These are phyloP conservation scores for Datura wrightii DNA, from an alignment of 257 asterid genomes.

Conservation along the genomic window DNA sequence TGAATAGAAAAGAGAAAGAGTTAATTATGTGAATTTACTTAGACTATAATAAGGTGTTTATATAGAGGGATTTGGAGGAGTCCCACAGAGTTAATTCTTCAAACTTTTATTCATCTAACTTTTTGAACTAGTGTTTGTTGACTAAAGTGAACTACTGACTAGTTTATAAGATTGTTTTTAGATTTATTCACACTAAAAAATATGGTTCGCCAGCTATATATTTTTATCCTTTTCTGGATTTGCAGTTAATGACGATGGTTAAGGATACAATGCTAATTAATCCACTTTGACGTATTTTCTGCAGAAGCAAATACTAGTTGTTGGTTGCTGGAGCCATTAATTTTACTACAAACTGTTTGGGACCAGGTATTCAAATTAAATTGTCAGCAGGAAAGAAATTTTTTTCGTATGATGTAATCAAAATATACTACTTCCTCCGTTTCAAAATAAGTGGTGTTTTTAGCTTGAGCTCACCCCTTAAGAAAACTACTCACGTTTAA, in stretches of 20 bases:
- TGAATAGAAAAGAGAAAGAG: neutral
- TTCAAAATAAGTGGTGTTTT: too few relatives aligned
- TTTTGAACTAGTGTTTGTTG: neutral
- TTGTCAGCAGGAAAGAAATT: neutral
- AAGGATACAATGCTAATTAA: slow-evolving; percentile 17
- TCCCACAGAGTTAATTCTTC: neutral
- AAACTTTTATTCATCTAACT: too few relatives aligned
- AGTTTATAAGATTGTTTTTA: neutral
- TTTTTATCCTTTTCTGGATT: neutral
- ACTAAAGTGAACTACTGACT: neutral
- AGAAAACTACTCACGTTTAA: too few relatives aligned
- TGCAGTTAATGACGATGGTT: slow-evolving; percentile 23
- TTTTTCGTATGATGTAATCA: too few relatives aligned
- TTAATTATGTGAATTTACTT: neutral
- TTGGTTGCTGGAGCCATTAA: neutral
- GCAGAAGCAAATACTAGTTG: slow-evolving; percentile 6
- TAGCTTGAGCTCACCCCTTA: too few relatives aligned
- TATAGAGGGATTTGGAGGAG: neutral
- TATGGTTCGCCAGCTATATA: neutral
- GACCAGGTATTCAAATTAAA: neutral
- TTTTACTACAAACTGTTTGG: neutral
- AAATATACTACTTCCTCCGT: too few relatives aligned
- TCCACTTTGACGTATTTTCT: neutral
- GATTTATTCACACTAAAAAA: slow-evolving; percentile 6
- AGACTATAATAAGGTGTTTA: neutral